Conservation (phyloP, 2,329 filamentous ascomycete genomes). For the Sarocladium brachiariae region DNA sequence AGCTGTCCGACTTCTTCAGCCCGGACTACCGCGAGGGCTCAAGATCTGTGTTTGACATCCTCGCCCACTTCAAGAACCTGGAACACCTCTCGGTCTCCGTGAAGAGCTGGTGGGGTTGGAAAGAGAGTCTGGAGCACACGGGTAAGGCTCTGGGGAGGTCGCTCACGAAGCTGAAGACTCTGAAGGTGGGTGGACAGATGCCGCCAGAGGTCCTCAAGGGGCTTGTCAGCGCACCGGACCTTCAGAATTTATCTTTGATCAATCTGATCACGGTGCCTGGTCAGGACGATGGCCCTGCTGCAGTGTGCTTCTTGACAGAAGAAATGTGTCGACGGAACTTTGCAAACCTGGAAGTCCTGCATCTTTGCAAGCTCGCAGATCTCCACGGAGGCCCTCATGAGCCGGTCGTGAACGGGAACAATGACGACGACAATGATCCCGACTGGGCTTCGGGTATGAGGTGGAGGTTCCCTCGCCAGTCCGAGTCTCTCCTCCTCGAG, state of each 20-base stretch:
- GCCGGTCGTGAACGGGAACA: not conserved
- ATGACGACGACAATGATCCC: not conserved
- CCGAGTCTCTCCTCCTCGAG: not conserved
- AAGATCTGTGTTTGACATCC: not conserved
- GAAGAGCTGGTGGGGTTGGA: not conserved
- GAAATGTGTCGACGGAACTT: not conserved
- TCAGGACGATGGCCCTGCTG: conserved; percentile 1
- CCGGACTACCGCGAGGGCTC: not conserved
- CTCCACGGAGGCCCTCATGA: not conserved
- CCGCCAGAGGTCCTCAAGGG: not conserved
- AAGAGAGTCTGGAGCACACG: conserved; percentile 25
- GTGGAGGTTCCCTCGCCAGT: not conserved
- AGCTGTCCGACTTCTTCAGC: not conserved
- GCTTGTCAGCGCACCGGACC: not conserved
- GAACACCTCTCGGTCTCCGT: not conserved
- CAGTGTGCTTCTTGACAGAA: not conserved
- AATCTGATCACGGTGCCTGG: not conserved
- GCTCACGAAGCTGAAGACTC: conserved; percentile 27
- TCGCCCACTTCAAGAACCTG: not conserved
- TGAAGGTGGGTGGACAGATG: conserved; percentile 16
- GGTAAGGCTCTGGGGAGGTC: not conserved
- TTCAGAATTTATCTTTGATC: conserved; percentile 13
- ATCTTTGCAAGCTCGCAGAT: conserved; percentile 3
- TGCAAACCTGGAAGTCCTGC: not conserved
- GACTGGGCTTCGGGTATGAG: conserved; percentile 1